Conservation (phyloP, 768 basidiomycete species). For the Lactarius psammicola region DNA sequence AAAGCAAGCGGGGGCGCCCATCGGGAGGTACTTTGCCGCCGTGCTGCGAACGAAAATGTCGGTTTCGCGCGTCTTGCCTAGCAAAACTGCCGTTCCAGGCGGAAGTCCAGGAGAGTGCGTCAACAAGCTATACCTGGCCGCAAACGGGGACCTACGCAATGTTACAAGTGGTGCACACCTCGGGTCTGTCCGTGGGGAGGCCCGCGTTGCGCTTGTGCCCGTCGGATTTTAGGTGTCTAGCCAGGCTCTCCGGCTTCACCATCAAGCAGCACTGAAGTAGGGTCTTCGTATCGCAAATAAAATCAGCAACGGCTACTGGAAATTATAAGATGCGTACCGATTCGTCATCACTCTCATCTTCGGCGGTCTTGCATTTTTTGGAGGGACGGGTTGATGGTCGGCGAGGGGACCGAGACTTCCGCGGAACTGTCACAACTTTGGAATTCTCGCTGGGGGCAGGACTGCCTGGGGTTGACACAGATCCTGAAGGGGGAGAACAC, state of each 20-base stretch:
- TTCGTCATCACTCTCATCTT: conserved; percentile 6
- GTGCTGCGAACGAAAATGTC: conserved; percentile 24
- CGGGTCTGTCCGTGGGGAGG: conserved; percentile 21
- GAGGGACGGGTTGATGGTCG: not conserved
- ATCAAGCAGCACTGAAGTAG: conserved; percentile 23
- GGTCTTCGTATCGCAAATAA: not conserved
- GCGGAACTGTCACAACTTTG: not conserved
- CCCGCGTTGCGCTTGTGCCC: conserved; percentile 24
- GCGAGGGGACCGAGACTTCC: not conserved
- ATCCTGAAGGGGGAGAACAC: not conserved
- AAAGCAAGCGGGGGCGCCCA: not conserved
- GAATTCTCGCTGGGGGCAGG: not conserved
- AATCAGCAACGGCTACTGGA: not conserved
- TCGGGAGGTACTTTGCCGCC: not conserved
- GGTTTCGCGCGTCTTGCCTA: conserved; percentile 26
- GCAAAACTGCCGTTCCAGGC: conserved; percentile 12
- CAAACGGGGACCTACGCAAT: conserved; percentile 19
- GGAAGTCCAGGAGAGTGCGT: not conserved
- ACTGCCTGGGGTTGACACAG: not conserved
- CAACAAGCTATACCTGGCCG: not conserved
- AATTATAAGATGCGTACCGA: conserved; percentile 11
- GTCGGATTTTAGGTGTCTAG: conserved; percentile 22
- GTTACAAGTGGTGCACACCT: conserved; percentile 21
- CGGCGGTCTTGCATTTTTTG: conserved; percentile 12
- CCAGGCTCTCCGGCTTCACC: conserved; percentile 25